Base-by-base conservation (phyloP, 768 basidiomycete species). In the Porpolomopsis calyptriformis region DNA sequence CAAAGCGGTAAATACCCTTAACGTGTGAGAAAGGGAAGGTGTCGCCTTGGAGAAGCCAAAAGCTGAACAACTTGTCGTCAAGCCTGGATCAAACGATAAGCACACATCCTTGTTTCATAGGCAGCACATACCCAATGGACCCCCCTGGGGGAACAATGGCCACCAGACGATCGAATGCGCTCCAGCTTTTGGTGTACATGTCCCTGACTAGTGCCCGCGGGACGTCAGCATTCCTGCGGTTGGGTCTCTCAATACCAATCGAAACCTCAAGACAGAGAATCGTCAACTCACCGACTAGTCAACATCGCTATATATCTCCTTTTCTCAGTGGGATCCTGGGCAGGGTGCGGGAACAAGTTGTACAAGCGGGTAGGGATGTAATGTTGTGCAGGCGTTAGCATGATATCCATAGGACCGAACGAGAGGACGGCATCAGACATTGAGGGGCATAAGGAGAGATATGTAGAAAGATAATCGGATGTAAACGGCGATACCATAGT, bases 101-200 rank as follows among this genome's bases (percentile, higher is more conserved):
- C 41, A 39, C 27, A 47, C 47, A 29, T 37, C 41, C 16, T 37
- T 33, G 33, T 35, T 23, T 49, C 25, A 3, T 16, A 10, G 31
- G 24, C 16, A 35, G 18, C 8, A 22, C 80, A 33, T 57, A 87
- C 83, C 88, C 88, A 46, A 90, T 90, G 0, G 85, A 86, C 5
- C 88, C 88, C 8, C 87, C 88, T 0, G 87, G 87, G n/a, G 88
- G 86, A 0, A 91, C 86, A 49, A 91, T 87, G 4, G 85, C 83
- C 14, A 91, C 83, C 4, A 92, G 73, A 8, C 88, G 78, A 59
- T 90, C 87, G 55, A 92, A 90, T 1, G 87, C 87, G 57, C 85
- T 87, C 88, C 89, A 91, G 52, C 84, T 87, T 63, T 91, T 91
- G 20, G 86, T 89, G 58, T 91, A 91, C 83, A 88, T 85, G 53